A percentile compares a stretch with the other conserved stretches of the same genome.
Evolutionary conservation across 106 monocot genomes (phyloP).

Genomic region (Phalaenopsis aphrodite): DNA sequence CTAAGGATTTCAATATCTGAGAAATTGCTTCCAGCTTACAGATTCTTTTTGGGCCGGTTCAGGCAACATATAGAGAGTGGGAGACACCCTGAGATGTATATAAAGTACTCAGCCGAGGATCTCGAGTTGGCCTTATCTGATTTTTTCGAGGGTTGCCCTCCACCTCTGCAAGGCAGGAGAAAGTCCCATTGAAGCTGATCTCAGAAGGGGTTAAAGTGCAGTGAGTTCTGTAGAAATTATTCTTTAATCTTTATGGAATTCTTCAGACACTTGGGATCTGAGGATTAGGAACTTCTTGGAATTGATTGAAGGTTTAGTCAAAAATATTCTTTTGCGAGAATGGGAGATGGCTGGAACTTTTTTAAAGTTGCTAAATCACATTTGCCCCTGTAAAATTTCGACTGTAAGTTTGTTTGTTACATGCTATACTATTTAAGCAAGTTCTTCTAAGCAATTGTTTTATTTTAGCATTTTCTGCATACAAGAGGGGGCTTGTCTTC

Average conservation of each 20-base stretch:
- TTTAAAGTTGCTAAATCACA: neutral
- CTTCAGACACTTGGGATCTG: neutral
- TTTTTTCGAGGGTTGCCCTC: constrained; percentile 71
- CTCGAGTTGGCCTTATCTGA: constrained; percentile 67
- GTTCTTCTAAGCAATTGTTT: neutral
- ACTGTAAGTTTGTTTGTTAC: constrained; percentile 2
- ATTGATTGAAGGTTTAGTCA: neutral
- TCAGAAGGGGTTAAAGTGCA: neutral
- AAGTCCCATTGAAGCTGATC: constrained; percentile 12
- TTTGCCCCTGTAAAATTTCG: neutral
- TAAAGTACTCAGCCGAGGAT: constrained; percentile 92
- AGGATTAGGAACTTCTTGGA: neutral
- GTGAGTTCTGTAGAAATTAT: constrained; percentile 11
- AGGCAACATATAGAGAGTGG: constrained; percentile 81
- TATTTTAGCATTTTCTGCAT: neutral
- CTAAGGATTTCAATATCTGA: constrained; percentile 80
- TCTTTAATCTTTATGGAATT: constrained; percentile 1
- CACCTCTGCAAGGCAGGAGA: constrained; percentile 43
- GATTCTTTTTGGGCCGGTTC: constrained; percentile 81
- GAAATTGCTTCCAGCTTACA: constrained; percentile 77
- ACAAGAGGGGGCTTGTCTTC: neutral
- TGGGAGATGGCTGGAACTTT: neutral
- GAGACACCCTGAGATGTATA: constrained; percentile 78
- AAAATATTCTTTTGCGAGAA: neutral
- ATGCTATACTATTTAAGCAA: neutral